Evolutionary conservation across 2,329 filamentous ascomycete species (phyloP).

Genomic region (Diplodia mutila): DNA sequence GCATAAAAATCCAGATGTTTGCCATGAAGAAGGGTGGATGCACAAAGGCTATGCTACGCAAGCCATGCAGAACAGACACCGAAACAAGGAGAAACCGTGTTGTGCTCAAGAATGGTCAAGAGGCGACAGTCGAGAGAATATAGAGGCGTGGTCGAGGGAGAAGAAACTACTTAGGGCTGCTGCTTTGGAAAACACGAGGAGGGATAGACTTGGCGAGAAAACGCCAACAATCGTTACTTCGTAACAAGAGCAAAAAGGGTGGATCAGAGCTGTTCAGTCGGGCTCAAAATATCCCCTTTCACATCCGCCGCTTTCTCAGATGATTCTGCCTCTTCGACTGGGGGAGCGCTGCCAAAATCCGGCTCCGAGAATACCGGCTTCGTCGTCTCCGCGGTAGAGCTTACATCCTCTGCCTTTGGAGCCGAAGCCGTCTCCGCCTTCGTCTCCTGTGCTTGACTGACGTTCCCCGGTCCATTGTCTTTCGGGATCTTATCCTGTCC

Average conservation of each 20-base stretch:
- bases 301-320: not conserved
- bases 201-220: not conserved
- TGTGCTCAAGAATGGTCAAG: conserved; percentile 7
- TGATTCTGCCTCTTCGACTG: not conserved
- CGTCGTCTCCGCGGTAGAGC: conserved; percentile 8
- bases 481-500: conserved; percentile 1
- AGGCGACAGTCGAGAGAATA: not conserved
- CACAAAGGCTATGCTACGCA: conserved; percentile 15
- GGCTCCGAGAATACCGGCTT: conserved; percentile 34
- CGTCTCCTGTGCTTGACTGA: not conserved
- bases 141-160: not conserved
- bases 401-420: conserved; percentile 10
- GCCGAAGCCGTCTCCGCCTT: not conserved
- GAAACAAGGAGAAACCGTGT: not conserved
- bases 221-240: conserved; percentile 8
- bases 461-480: not conserved
- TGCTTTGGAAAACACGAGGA: not conserved
- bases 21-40: not conserved
- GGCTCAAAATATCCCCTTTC: conserved; percentile 31
- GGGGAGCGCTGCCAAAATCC: conserved; percentile 29
- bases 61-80: conserved; percentile 14
- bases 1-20: not conserved
- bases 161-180: conserved; percentile 19
- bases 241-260: not conserved
- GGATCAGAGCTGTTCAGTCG: conserved; percentile 24